A percentile compares a stretch with the other conserved stretches of the same genome.
Conservation (phyloP, 2,329 filamentous ascomycete genomes). For the Alternaria postmessia region DNA sequence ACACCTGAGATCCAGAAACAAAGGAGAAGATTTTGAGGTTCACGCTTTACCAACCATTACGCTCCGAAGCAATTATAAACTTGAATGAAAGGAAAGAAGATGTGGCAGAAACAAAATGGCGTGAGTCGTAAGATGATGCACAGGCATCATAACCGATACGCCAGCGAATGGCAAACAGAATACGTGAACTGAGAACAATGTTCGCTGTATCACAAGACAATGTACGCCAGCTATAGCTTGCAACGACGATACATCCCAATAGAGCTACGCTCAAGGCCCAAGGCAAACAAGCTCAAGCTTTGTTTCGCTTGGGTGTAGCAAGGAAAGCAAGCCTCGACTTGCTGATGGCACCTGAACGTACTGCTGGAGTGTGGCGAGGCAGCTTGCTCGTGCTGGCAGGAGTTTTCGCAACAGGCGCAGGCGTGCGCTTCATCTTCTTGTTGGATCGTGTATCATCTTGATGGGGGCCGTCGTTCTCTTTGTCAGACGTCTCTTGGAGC, state of each 20-base stretch:
- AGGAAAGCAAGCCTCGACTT: constrained; percentile 50
- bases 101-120: constrained; percentile 13
- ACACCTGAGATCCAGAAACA: constrained; percentile 15
- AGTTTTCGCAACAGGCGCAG: constrained; percentile 40
- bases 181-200: neutral
- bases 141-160: constrained; percentile 12
- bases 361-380: constrained; percentile 40
- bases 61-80: constrained; percentile 17
- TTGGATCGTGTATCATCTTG: constrained; percentile 41
- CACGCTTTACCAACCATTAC: constrained; percentile 15
- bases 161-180: constrained; percentile 9
- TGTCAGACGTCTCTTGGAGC: constrained; percentile 50
- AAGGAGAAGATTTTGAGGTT: constrained; percentile 20
- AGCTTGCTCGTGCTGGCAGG: constrained; percentile 41
- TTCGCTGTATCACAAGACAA: neutral
- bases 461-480: constrained; percentile 52
- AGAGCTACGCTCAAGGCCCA: neutral
- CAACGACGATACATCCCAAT: neutral
- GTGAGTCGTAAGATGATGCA: constrained; percentile 9
- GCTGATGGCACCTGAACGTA: constrained; percentile 43
- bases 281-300: constrained; percentile 23
- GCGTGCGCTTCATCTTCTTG: constrained; percentile 44
- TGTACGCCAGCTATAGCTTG: neutral
- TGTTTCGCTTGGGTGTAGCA: constrained; percentile 50
- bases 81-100: constrained; percentile 12